Conservation (phyloP, 176 grass and related monocot species). For the Coix lacrymajobi region DNA sequence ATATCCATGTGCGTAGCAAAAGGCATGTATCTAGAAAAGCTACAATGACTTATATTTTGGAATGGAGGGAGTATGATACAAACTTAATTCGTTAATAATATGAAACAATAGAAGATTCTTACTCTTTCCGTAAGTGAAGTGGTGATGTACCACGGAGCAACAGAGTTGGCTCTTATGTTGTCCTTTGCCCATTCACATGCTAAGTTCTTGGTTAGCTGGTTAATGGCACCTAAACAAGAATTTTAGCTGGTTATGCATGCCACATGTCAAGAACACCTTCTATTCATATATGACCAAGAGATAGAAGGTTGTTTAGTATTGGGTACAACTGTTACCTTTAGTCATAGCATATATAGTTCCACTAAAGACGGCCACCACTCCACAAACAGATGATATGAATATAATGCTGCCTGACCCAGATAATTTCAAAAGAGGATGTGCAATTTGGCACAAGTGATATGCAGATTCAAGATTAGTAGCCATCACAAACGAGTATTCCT, state of each 20-base stretch:
- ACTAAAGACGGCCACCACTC: slow-evolving; percentile 31
- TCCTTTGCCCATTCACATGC: slow-evolving; percentile 93
- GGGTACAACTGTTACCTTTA: slow-evolving; percentile 49
- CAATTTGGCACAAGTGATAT: slow-evolving; percentile 84
- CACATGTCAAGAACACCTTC: not conserved
- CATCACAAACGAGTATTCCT: slow-evolving; percentile 78
- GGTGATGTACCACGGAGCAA: slow-evolving; percentile 88
- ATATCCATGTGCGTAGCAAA: not conserved
- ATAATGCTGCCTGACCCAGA: slow-evolving; percentile 64
- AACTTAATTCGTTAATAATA: not conserved
- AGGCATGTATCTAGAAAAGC: not conserved
- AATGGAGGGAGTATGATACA: not conserved
- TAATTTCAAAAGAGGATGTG: slow-evolving; percentile 79
- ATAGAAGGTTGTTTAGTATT: not conserved
- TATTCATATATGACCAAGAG: not conserved
- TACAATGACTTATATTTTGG: not conserved
- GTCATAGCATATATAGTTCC: slow-evolving; percentile 73
- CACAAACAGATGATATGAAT: slow-evolving; percentile 74
- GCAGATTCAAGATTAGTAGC: slow-evolving; percentile 78
- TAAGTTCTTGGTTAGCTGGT: slow-evolving; percentile 82
- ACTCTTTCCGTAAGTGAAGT: slow-evolving; percentile 67
- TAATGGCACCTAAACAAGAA: slow-evolving; percentile 60
- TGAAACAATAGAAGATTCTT: not conserved
- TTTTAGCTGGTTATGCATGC: not conserved
- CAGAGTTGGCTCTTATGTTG: slow-evolving; percentile 71